A percentile compares a stretch with the other conserved stretches of the same genome.
phyloP scores from a whole-genome alignment of 1,139 yeast genomes.

The Suhomyces choctaworum region DNA sequence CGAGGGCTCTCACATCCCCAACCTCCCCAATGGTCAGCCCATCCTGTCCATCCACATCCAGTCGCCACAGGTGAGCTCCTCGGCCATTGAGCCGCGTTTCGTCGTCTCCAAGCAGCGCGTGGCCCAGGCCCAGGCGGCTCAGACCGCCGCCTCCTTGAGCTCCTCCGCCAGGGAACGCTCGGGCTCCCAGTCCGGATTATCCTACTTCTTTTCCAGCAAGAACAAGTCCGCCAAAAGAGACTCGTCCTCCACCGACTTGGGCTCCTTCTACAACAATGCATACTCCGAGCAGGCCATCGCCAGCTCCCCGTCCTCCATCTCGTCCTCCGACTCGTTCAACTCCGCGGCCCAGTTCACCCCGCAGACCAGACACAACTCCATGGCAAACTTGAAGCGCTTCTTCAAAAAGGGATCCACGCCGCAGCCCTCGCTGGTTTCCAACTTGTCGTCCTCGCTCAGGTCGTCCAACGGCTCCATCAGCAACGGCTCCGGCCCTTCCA shows the following conservation, averaged over 20 bases:
- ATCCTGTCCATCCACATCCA: conserved; percentile 64
- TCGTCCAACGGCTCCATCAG: conserved; percentile 15
- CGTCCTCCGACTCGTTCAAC: conserved; percentile 37
- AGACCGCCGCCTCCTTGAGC: conserved; percentile 34
- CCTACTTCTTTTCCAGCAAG: conserved; percentile 43
- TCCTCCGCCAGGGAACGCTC: conserved; percentile 39
- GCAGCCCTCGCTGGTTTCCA: conserved; percentile 30
- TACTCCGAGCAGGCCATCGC: conserved; percentile 36
- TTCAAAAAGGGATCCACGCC: conserved; percentile 51
- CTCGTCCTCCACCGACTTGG: conserved; percentile 43
- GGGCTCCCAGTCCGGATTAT: conserved; percentile 52
- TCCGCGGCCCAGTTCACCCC: conserved; percentile 22
- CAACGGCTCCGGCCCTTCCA: conserved; percentile 5
- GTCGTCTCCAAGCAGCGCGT: conserved; percentile 72
- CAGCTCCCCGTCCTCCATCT: conserved; percentile 41
- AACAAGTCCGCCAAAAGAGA: conserved; percentile 30
- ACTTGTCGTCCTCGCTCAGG: conserved; percentile 44
- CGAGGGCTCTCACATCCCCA: conserved; percentile 37
- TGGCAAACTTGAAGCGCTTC: conserved; percentile 68
- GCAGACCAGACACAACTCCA: conserved; percentile 60
- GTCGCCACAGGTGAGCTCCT: conserved; percentile 60
- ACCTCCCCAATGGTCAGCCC: conserved; percentile 53
- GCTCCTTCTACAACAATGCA: conserved; percentile 46
- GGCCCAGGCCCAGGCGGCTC: conserved; percentile 54
- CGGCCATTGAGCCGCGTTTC: conserved; percentile 68